A percentile compares a stretch with the other conserved stretches of the same genome.
phyloP scores from a whole-genome alignment of 2,329 filamentous ascomycete species.

The Cryphonectria carpinicola region DNA sequence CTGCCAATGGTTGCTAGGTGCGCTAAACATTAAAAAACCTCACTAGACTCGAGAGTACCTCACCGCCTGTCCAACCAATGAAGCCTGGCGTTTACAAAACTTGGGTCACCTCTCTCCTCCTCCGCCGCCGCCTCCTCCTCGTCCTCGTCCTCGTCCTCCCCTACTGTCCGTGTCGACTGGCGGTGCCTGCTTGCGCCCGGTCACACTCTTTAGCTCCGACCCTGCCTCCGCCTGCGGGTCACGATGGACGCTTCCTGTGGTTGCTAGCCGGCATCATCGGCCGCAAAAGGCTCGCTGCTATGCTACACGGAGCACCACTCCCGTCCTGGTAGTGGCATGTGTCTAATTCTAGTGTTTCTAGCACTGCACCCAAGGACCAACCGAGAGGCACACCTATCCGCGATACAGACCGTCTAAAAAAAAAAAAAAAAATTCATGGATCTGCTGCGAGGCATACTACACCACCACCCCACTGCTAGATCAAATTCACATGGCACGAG shows the following conservation, averaged over 20 bases:
- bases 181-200: neutral
- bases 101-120: neutral
- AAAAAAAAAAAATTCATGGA: neutral
- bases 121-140: neutral
- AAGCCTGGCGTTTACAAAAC: constrained; percentile 13
- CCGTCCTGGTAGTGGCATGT: neutral
- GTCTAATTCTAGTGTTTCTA: neutral
- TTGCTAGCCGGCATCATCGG: constrained; percentile 11
- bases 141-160: neutral
- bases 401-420: neutral
- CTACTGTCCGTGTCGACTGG: neutral
- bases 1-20: constrained; percentile 22
- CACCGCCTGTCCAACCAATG: constrained; percentile 30
- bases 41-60: constrained; percentile 21
- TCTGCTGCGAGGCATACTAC: neutral
- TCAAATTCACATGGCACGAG: constrained; percentile 7
- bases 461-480: constrained; percentile 1
- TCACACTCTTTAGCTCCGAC: neutral
- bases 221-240: neutral
- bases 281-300: neutral
- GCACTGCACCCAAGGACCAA: neutral
- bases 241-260: constrained; percentile 7
- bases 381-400: neutral
- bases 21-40: constrained; percentile 17
- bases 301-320: constrained; percentile 1